Evolutionary conservation across 2,329 filamentous ascomycete genomes (phyloP).

Genomic region (Emergomyces pasteurianus): DNA sequence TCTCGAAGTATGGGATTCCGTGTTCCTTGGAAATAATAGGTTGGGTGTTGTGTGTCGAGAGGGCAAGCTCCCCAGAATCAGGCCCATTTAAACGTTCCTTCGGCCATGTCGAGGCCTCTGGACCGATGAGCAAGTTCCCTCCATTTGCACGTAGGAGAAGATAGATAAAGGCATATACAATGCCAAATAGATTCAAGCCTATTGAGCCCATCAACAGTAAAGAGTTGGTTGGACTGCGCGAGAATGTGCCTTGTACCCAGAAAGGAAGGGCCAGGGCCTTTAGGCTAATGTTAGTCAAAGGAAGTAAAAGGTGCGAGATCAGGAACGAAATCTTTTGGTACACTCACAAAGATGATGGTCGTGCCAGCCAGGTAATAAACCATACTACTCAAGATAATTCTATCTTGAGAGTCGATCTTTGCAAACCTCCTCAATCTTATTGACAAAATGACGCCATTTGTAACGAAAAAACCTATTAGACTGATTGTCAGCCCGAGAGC

Average conservation of each 20-base stretch:
- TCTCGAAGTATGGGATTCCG: neutral
- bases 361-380: slow-evolving; percentile 17
- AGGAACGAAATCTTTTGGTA: neutral
- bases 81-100: neutral
- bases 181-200: slow-evolving; percentile 15
- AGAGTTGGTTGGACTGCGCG: slow-evolving; percentile 1
- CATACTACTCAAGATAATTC: slow-evolving; percentile 14
- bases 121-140: slow-evolving; percentile 5
- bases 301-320: neutral
- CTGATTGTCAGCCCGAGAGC: slow-evolving; percentile 11
- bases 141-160: slow-evolving; percentile 16
- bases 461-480: slow-evolving; percentile 11
- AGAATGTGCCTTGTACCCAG: slow-evolving; percentile 9
- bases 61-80: neutral
- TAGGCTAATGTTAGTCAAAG: neutral
- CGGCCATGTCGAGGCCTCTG: slow-evolving; percentile 2
- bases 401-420: slow-evolving; percentile 12
- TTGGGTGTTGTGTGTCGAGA: neutral
- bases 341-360: slow-evolving; percentile 14
- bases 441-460: slow-evolving; percentile 10
- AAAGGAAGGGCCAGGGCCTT: slow-evolving; percentile 15
- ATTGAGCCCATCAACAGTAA: slow-evolving; percentile 13
- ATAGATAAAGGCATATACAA: slow-evolving; percentile 14
- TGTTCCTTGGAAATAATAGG: neutral
- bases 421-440: slow-evolving; percentile 12